Evolutionary conservation across 129 eudicot genomes (phyloP).

Genomic region (Flaveria robusta): DNA sequence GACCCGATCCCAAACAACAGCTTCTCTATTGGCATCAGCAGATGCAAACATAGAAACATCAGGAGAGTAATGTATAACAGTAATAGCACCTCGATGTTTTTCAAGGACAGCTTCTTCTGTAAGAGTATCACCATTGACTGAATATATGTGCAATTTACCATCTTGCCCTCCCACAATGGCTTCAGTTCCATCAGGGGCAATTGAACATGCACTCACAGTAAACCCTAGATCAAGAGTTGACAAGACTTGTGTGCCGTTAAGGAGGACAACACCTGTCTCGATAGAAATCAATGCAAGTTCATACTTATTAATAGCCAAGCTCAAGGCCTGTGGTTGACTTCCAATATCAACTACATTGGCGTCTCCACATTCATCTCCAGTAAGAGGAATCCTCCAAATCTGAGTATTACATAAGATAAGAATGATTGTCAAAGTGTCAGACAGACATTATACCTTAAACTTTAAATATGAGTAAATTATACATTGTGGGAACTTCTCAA

Average conservation of each 20-base stretch:
- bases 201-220: conserved; percentile 70
- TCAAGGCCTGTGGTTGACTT: conserved; percentile 82
- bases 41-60: conserved; percentile 96
- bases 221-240: conserved; percentile 73
- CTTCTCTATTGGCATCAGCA: conserved; percentile 93
- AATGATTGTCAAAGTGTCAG: neutral
- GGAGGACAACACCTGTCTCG: conserved; percentile 79
- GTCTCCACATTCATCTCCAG: conserved; percentile 73
- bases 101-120: conserved; percentile 82
- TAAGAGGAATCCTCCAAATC: conserved; percentile 82
- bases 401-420: conserved; percentile 21
- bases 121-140: conserved; percentile 69
- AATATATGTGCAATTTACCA: conserved; percentile 85
- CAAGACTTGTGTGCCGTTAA: conserved; percentile 65
- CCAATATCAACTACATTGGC: conserved; percentile 73
- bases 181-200: conserved; percentile 85
- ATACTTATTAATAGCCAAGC: conserved; percentile 65
- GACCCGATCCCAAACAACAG: conserved; percentile 89
- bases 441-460: neutral
- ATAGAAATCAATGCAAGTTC: conserved; percentile 67
- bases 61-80: conserved; percentile 90
- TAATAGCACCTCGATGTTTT: conserved; percentile 87
- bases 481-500: neutral
- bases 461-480: neutral
- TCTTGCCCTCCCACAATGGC: conserved; percentile 92